These are phyloP conservation scores for Magnaporthiopsis poae DNA, from an alignment of 2,329 filamentous ascomycete genomes.

Conservation along the genomic window DNA sequence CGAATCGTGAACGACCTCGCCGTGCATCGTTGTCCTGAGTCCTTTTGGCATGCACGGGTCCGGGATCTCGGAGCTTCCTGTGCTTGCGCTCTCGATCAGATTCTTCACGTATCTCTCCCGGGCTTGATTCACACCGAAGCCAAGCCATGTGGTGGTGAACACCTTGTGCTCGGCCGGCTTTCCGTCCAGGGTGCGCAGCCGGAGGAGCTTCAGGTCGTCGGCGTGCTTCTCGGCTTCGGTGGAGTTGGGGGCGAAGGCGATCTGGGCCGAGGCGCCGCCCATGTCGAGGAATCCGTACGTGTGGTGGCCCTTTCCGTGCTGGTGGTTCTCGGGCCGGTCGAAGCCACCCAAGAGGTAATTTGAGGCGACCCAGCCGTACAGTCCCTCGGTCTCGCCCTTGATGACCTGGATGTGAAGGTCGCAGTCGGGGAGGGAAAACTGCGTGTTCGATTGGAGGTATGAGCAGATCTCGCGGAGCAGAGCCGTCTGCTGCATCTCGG, in stretches of 20 bases:
- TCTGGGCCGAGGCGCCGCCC: slow-evolving; percentile 95
- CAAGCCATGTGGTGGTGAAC: slow-evolving; percentile 93
- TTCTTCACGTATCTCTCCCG: slow-evolving; percentile 72
- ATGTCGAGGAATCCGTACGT: slow-evolving; percentile 98
- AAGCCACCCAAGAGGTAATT: slow-evolving; percentile 93
- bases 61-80: slow-evolving; percentile 55
- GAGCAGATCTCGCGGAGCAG: slow-evolving; percentile 71
- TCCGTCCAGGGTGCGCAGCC: slow-evolving; percentile 75
- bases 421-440: slow-evolving; percentile 85
- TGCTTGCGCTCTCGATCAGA: slow-evolving; percentile 48
- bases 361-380: slow-evolving; percentile 95
- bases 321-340: slow-evolving; percentile 61
- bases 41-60: slow-evolving; percentile 85
- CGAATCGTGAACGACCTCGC: slow-evolving; percentile 38
- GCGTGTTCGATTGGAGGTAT: slow-evolving; percentile 66
- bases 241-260: slow-evolving; percentile 88
- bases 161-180: slow-evolving; percentile 70
- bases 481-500: slow-evolving; percentile 58
- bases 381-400: slow-evolving; percentile 82
- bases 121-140: slow-evolving; percentile 93
- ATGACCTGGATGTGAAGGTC: slow-evolving; percentile 85
- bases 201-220: slow-evolving; percentile 75
- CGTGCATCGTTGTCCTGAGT: slow-evolving; percentile 63
- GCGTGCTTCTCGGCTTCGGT: slow-evolving; percentile 86
- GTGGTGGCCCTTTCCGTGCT: slow-evolving; percentile 77